Evolutionary conservation across 352 stramenopile species (phyloP), one percentile per base, ranked within the genome.

Genomic region (Phytophthora litchii): DNA sequence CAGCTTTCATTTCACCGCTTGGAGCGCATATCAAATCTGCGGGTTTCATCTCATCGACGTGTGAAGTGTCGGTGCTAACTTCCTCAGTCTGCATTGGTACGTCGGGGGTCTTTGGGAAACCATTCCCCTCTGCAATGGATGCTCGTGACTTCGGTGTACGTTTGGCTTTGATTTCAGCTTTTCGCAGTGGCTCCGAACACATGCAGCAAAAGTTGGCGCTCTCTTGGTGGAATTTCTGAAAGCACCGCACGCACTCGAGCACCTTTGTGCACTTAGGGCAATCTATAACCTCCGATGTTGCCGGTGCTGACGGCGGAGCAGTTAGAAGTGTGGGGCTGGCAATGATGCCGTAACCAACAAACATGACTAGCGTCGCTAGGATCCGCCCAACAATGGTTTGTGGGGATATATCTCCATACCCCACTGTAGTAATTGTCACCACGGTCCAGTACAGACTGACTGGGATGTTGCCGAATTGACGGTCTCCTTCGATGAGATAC

Each of bases 401-500:
- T 1, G 85, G 85, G 0, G 82, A 82, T 31, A 94, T 92, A 54
- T 94, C 85, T 9, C 85, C 85, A 47, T 92, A 92, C 1, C 85
- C 85, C 35, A 94, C 85, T 0, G 85, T 94, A 14, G 85, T 93
- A 57, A 94, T 89, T 7, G 85, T 94, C 44, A 93, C 84, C 11
- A 93, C 82, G 0, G 84, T 90, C 84, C 84, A 93, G 59, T 93
- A 93, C 19, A 93, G 67, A 73, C 82, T 92, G 21, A 91, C 74
- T 3, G 84, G 84, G 37, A 93, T 93, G 54, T 92, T 93, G n/a
- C 72, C 81, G 42, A 91, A 93, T 42, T 90, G 74, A 34, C 48
- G 63, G 46, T 88, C 84, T 1, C 80, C 82, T 67, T 93, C 84
- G 37, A 93, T 91, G 17, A 93, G 68, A 25, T 93, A 93, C 79